Evolutionary conservation across 2,329 filamentous ascomycete genomes (phyloP).

Genomic region (Didymella arachidicola): DNA sequence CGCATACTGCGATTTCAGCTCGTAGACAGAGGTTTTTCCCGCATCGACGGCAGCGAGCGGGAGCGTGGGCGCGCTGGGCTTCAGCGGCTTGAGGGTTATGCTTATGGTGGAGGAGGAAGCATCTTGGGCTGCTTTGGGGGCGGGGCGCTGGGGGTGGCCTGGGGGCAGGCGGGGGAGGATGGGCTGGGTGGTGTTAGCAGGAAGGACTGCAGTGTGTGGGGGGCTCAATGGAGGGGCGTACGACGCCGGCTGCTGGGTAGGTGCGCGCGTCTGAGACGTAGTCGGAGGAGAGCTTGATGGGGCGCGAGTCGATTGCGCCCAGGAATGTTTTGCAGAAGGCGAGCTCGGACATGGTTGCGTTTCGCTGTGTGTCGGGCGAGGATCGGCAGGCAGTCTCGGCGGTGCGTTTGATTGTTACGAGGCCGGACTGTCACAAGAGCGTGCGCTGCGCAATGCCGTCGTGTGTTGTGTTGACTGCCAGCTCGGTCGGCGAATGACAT

Average conservation of each 20-base stretch:
- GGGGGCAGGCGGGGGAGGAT: slow-evolving; percentile 73
- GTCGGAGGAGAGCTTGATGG: slow-evolving; percentile 83
- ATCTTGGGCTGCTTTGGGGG: slow-evolving; percentile 57
- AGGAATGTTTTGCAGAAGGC: slow-evolving; percentile 87
- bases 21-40: slow-evolving; percentile 75
- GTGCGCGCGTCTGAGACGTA: slow-evolving; percentile 86
- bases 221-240: slow-evolving; percentile 55
- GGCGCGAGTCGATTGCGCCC: slow-evolving; percentile 76
- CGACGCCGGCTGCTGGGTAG: slow-evolving; percentile 78
- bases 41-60: slow-evolving; percentile 67
- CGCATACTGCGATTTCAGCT: slow-evolving; percentile 76
- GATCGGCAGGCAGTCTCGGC: background rate
- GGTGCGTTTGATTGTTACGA: background rate
- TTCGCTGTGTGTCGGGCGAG: background rate
- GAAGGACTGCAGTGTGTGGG: too few species aligned
- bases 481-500: slow-evolving; percentile 40
- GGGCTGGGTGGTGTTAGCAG: slow-evolving; percentile 59
- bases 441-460: slow-evolving; percentile 3
- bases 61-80: slow-evolving; percentile 68
- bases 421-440: background rate
- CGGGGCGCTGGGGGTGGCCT: slow-evolving; percentile 58
- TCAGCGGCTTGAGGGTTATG: slow-evolving; percentile 74
- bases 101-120: slow-evolving; percentile 31
- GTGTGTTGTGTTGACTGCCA: slow-evolving; percentile 19
- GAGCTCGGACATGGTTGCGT: slow-evolving; percentile 65